Evolutionary conservation across 2,329 filamentous ascomycete genomes (phyloP).

Genomic region (Emmonsia crescens): DNA sequence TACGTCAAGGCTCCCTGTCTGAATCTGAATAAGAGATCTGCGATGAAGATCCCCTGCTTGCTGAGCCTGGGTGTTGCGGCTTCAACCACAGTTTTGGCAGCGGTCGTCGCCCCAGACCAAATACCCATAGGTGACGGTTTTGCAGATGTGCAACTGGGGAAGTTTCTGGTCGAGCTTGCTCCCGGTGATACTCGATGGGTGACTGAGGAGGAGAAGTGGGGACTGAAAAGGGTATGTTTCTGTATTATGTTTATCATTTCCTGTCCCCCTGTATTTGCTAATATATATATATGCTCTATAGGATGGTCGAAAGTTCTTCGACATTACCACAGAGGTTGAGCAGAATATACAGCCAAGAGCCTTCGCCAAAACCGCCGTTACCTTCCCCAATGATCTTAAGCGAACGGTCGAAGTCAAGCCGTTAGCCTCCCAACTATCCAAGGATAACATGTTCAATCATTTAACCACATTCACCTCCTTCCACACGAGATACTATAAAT

Average conservation of each 20-base stretch:
- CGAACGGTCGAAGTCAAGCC: slow-evolving; percentile 56
- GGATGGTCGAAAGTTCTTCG: slow-evolving; percentile 84
- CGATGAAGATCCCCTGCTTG: slow-evolving; percentile 28
- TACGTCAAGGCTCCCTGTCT: background rate
- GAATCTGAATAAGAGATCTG: background rate
- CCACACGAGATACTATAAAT: slow-evolving; percentile 50
- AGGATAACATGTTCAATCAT: slow-evolving; percentile 64
- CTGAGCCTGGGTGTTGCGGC: slow-evolving; percentile 27
- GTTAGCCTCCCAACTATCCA: slow-evolving; percentile 58
- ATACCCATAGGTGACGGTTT: slow-evolving; percentile 15
- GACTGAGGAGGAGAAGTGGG: slow-evolving; percentile 92
- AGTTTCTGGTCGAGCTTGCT: slow-evolving; percentile 71
- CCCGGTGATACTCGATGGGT: slow-evolving; percentile 78
- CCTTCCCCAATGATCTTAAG: slow-evolving; percentile 56
- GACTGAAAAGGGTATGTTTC: slow-evolving; percentile 60
- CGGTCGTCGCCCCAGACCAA: slow-evolving; percentile 24
- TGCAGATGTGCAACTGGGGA: slow-evolving; percentile 33
- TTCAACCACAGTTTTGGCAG: slow-evolving; percentile 22
- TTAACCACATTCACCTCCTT: slow-evolving; percentile 58
- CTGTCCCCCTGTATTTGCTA: background rate
- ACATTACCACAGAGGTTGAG: slow-evolving; percentile 65
- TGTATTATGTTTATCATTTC: background rate
- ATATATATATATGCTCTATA: slow-evolving; percentile 25
- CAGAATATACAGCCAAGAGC: slow-evolving; percentile 46
- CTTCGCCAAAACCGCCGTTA: slow-evolving; percentile 33